Evolutionary conservation across 2,329 filamentous ascomycete genomes (phyloP).

Genomic region (Colletotrichum lini): DNA sequence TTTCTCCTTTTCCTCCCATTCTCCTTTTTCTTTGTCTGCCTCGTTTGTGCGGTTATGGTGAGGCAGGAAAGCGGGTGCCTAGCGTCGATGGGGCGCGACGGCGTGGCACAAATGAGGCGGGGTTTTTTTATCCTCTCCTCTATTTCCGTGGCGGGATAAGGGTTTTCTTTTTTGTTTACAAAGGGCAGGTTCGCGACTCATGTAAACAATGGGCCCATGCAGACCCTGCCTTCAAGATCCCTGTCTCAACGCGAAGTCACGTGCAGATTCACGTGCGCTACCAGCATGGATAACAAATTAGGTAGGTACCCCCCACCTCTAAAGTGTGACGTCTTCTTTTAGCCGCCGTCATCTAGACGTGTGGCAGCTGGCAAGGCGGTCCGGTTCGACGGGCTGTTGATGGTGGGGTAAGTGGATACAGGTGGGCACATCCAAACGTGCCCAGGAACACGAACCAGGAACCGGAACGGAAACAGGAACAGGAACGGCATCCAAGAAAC

Average conservation of each 20-base stretch:
- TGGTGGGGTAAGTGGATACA: neutral
- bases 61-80: constrained; percentile 23
- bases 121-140: constrained; percentile 1
- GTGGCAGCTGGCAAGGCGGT: constrained; percentile 33
- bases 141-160: constrained; percentile 2
- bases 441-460: neutral
- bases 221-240: constrained; percentile 24
- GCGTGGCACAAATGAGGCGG: constrained; percentile 27
- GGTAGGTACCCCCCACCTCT: neutral
- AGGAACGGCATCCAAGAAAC: neutral
- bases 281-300: neutral
- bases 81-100: constrained; percentile 7
- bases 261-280: neutral
- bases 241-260: constrained; percentile 38
- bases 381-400: neutral
- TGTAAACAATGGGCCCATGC: constrained; percentile 41
- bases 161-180: constrained; percentile 34
- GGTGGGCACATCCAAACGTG: neutral
- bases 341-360: constrained; percentile 32
- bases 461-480: neutral
- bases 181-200: constrained; percentile 38
- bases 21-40: neutral
- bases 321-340: constrained; percentile 33
- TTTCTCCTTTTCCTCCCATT: neutral
- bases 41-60: constrained; percentile 22